Evolutionary conservation across 2,329 filamentous ascomycete genomes (phyloP), one percentile per base, ranked within the genome.

Genomic region (Botrytis byssoidea): DNA sequence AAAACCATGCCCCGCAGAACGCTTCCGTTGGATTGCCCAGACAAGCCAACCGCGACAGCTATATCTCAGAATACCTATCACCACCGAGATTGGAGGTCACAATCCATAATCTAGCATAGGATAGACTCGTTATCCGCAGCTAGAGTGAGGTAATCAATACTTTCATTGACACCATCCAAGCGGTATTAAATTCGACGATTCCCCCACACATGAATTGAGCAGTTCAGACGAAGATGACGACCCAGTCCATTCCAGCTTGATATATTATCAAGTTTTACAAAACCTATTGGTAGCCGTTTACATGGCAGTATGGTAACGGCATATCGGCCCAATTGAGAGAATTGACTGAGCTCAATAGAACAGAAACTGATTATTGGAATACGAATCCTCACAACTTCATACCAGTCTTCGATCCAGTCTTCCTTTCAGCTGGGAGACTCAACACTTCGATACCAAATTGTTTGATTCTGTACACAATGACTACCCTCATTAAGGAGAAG

Each of bases 241-340:
- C 14, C 51, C n/a, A 57, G n/a, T 57, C n/a, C 4, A 29, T 29
- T 57, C 6, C n/a, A 57, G n/a, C 14, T 32, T 18, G 51, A 57
- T 9, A 29, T 29, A 8, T 29, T 29, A 29, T n/a, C 14, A 57
- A 18, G 6, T 57, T 18, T 57, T 8, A 57, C n/a, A 18, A 29
- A 2, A 5, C 12, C 9, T 1, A 25, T 14, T n/a, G 14, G 48
- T 25, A n/a, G 48, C 1, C 22, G 48, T 25, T 14, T 51, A 10
- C 48, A n/a, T 18, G n/a, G 9, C 0, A 18, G 4, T 0, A 32
- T 3, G 7, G 14, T 29, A 18, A 1, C 14, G 14, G 7, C 8
- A 7, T 57, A 18, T 29, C n/a, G 51, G 7, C 51, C n/a, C 16
- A 29, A 18, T 9, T 57, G n/a, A 29, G n/a, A 32, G 25, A 29